These are phyloP conservation scores for Cladosporium velox DNA, from an alignment of 2,329 filamentous ascomycete species.

Conservation along the genomic window DNA sequence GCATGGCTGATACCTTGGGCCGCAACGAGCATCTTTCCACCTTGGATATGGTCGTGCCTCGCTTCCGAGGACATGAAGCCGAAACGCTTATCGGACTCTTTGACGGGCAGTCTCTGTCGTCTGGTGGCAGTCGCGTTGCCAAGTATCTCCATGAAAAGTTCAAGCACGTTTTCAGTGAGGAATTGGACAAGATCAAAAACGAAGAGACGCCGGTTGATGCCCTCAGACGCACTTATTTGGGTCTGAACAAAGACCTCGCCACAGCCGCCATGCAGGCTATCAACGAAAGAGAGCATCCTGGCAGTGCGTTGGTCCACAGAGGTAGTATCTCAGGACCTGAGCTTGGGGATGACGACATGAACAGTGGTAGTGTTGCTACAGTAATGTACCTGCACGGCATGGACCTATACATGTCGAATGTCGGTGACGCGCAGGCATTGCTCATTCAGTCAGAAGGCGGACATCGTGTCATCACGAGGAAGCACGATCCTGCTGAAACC, in stretches of 20 bases:
- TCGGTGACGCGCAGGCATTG: constrained; percentile 94
- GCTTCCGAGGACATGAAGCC: constrained; percentile 84
- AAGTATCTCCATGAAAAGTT: constrained; percentile 98
- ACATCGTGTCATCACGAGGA: constrained; percentile 79
- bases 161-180: constrained; percentile 76
- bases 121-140: constrained; percentile 89
- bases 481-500: constrained; percentile 89
- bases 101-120: constrained; percentile 86
- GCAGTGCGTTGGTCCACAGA: constrained; percentile 60
- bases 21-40: constrained; percentile 93
- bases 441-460: constrained; percentile 86
- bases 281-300: constrained; percentile 66
- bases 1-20: constrained; percentile 94
- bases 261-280: constrained; percentile 78
- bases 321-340: constrained; percentile 72
- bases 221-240: constrained; percentile 79
- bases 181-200: constrained; percentile 70
- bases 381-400: constrained; percentile 86
- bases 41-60: constrained; percentile 90
- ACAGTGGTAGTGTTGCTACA: constrained; percentile 87
- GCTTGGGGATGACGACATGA: constrained; percentile 84
- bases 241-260: constrained; percentile 91
- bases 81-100: constrained; percentile 94
- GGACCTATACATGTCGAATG: constrained; percentile 91
- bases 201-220: constrained; percentile 80